Conservation (phyloP, 176 grass and related monocot species). For the Aegilops umbellulata region DNA sequence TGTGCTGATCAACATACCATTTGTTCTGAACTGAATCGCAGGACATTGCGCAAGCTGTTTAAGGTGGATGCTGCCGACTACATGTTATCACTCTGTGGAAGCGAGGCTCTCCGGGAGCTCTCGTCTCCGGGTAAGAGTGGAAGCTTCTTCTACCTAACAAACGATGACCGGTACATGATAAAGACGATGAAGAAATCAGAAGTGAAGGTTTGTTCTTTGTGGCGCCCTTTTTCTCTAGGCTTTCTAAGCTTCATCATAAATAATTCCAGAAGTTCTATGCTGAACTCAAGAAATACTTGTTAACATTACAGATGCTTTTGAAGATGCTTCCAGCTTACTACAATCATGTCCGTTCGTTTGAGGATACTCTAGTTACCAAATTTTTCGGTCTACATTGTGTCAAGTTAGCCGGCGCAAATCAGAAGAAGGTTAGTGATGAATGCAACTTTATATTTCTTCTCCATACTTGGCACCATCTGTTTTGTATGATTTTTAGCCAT, state of each 20-base stretch:
- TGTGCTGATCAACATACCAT: constrained; percentile 10
- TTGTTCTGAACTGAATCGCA: constrained; percentile 43
- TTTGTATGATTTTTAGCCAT: not conserved
- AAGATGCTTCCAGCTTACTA: constrained; percentile 99
- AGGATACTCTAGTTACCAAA: constrained; percentile 90
- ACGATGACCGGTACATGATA: constrained; percentile 93
- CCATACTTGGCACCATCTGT: not conserved
- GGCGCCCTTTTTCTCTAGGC: not conserved
- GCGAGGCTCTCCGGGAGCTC: constrained; percentile 81
- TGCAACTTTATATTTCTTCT: constrained; percentile 19
- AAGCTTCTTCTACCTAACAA: constrained; percentile 95
- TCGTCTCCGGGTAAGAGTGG: constrained; percentile 98
- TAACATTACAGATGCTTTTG: constrained; percentile 66
- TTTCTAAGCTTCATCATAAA: constrained; percentile 15
- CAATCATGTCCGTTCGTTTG: constrained; percentile 82
- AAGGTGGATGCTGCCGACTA: constrained; percentile 96
- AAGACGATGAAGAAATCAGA: constrained; percentile 99
- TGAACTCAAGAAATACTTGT: constrained; percentile 15
- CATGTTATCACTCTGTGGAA: constrained; percentile 95
- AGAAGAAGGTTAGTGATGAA: constrained; percentile 82
- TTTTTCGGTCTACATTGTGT: constrained; percentile 98
- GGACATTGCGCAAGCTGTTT: constrained; percentile 89
- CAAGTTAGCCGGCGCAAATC: constrained; percentile 81
- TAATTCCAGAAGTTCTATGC: not conserved
- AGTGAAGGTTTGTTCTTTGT: constrained; percentile 79